These are phyloP conservation scores for Sugiyamaella grinbergsii DNA, from an alignment of 1,139 yeast genomes.

Conservation along the genomic window DNA sequence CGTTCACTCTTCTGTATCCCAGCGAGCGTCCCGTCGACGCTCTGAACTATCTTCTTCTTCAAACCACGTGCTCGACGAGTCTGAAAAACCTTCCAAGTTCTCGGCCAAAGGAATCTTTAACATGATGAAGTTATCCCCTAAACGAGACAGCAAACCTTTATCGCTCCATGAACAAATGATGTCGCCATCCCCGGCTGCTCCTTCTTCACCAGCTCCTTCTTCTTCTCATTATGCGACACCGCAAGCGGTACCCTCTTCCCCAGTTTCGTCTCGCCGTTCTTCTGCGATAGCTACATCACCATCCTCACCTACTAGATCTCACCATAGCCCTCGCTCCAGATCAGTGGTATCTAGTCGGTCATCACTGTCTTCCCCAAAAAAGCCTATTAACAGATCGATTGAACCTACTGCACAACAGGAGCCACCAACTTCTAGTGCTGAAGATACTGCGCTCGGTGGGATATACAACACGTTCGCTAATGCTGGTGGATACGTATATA, in stretches of 20 bases:
- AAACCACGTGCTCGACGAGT: background rate
- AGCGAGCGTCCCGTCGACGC: constrained; percentile 12
- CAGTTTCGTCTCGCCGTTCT: constrained; percentile 4
- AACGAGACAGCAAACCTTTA: constrained; percentile 5
- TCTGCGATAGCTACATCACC: background rate
- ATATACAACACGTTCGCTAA: constrained; percentile 9
- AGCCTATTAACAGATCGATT: background rate
- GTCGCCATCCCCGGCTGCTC: constrained; percentile 4
- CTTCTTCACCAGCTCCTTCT: background rate
- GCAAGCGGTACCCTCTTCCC: background rate
- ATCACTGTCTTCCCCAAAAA: background rate
- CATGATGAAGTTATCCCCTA: constrained; percentile 22
- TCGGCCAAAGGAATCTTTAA: constrained; percentile 32
- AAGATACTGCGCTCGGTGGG: constrained; percentile 7
- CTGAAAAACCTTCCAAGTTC: constrained; percentile 26
- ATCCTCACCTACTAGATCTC: constrained; percentile 4
- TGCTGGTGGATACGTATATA: constrained; percentile 16
- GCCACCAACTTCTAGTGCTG: background rate
- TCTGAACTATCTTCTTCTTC: constrained; percentile 1
- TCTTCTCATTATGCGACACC: no score
- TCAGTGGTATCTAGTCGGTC: constrained; percentile 1
- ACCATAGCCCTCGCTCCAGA: background rate
- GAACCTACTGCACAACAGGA: background rate
- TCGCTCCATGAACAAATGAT: constrained; percentile 15
- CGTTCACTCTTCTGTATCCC: constrained; percentile 11